Evolutionary conservation across 176 grass and related monocot species (phyloP), one percentile per base, ranked within the genome.

Genomic region (Eleusine coracana): DNA sequence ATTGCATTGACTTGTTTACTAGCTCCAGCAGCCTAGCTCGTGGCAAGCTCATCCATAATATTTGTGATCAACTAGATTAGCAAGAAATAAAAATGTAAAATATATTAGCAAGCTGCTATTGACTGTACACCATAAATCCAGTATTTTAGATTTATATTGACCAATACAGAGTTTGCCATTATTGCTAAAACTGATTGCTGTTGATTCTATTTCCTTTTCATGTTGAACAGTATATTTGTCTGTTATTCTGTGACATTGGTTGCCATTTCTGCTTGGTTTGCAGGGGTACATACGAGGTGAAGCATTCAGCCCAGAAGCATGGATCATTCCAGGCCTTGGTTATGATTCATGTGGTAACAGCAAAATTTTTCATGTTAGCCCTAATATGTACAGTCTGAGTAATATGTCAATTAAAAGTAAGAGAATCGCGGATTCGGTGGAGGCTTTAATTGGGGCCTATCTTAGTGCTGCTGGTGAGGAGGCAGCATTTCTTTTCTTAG

Each of bases 241-340:
- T 80, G 39, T 31, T 23, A 52, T 68, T 86, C 52, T 15, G 45
- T 75, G n/a, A 71, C 63, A 88, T 85, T 46, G 36, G 21, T 77
- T 73, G 20, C 9, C 21, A 25, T 45, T 38, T 83, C 54, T 81
- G 10, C 45, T 65, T 76, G 54, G 25, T 46, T 88, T 51, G 27
- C 85, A 97, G 94, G 94, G 94, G 23, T 97, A 90, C 85, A 89
- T 92, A 82, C 80, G 69, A 34, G 76, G 28, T 20, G 77, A 90
- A 80, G 54, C 70, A 45, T 94, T 97, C 61, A 42, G 82, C 79
- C 82, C 85, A 7, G 84, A 92, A 71, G 20, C 59, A 28, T 94
- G 94, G 87, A 82, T 87, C 40, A 87, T 94, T 83, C 94, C 94
- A 13, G 87, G 91, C 40, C 78, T 90, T 29, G 66, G 66, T 63